phyloP scores from a whole-genome alignment of 768 basidiomycete genomes.

The Phanerochaete sordida region DNA sequence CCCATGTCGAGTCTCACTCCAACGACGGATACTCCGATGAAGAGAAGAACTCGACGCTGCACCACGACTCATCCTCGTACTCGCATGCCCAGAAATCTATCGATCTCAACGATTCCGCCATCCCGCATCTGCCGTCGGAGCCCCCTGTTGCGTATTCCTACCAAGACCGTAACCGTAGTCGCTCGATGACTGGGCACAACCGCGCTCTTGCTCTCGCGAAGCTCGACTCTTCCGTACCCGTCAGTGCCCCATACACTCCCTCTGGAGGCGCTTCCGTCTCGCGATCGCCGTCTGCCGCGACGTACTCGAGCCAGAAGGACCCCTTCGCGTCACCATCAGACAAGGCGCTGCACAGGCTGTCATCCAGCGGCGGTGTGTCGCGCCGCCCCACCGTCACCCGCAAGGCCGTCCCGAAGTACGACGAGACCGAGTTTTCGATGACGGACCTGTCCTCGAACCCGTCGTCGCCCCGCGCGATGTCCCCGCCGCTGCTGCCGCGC shows the following conservation, averaged over 20 bases:
- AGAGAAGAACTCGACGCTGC: constrained; percentile 3
- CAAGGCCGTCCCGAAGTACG: constrained; percentile 18
- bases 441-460: neutral
- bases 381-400: constrained; percentile 5
- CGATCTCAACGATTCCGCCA: neutral
- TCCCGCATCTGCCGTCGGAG: neutral
- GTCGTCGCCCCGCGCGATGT: neutral
- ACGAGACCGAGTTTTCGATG: constrained; percentile 10
- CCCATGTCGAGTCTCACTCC: neutral
- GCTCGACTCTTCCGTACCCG: constrained; percentile 2
- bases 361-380: constrained; percentile 2
- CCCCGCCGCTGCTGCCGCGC: neutral
- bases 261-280: neutral
- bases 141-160: neutral
- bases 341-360: constrained; percentile 2
- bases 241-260: neutral
- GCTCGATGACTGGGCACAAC: neutral
- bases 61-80: neutral
- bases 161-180: neutral
- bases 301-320: neutral
- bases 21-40: neutral
- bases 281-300: constrained; percentile 5
- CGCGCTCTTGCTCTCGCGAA: constrained; percentile 7
- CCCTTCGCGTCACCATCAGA: constrained; percentile 3
- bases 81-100: neutral